A percentile compares a stretch with the other conserved stretches of the same genome.
Evolutionary conservation across 495 filamentous ascomycete genomes (phyloP).

Genomic region (Terfezia boudieri): DNA sequence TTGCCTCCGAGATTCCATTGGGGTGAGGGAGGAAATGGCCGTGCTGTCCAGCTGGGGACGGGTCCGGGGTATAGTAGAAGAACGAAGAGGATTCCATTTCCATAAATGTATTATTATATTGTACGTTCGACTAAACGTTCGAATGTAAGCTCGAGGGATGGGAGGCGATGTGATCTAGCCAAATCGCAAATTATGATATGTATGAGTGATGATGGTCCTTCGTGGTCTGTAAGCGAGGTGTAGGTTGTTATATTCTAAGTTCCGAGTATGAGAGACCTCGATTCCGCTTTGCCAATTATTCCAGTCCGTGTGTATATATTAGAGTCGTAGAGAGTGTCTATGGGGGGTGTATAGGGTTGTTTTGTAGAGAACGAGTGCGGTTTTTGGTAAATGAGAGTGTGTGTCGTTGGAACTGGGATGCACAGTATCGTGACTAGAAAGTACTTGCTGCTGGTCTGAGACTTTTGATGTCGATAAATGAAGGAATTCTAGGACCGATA

Average conservation of each 20-base stretch:
- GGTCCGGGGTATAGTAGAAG: conserved; percentile 78
- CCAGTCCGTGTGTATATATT: conserved; percentile 3
- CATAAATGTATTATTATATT: conserved; percentile 21
- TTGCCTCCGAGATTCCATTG: conserved; percentile 15
- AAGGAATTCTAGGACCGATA: conserved; percentile 20
- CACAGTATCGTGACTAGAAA: too few species aligned
- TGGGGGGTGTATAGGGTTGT: not conserved
- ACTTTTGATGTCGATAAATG: conserved; percentile 6
- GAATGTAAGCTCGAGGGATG: not conserved
- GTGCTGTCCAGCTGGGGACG: conserved; percentile 52
- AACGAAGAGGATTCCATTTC: conserved; percentile 58
- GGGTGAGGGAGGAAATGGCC: conserved; percentile 66
- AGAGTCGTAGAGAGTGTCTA: conserved; percentile 9
- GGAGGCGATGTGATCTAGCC: not conserved
- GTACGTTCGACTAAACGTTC: not conserved
- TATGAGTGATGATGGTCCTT: not conserved
- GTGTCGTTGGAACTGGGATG: conserved; percentile 1
- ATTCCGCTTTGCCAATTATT: not conserved
- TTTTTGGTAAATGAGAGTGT: not conserved
- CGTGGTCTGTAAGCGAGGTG: not conserved
- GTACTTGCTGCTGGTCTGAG: too few species aligned
- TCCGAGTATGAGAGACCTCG: not conserved
- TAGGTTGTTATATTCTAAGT: not conserved
- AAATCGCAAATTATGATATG: not conserved
- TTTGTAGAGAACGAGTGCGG: not conserved